phyloP scores from a whole-genome alignment of 2,329 filamentous ascomycete species.

The Diaporthe sp. region DNA sequence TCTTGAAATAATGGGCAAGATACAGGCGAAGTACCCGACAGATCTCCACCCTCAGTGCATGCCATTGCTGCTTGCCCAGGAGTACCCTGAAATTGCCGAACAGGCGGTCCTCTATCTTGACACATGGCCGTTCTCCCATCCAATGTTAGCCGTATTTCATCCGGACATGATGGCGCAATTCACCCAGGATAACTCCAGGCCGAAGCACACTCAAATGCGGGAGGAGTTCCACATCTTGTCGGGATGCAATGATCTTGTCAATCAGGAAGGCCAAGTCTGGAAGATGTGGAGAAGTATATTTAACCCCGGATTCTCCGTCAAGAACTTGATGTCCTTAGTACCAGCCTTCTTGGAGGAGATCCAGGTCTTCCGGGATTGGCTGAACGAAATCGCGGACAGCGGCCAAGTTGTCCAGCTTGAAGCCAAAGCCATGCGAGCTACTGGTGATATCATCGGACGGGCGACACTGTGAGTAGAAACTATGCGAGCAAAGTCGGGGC shows the following conservation, averaged over 20 bases:
- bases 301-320: constrained; percentile 51
- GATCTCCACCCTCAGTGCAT: constrained; percentile 42
- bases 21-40: constrained; percentile 42
- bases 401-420: constrained; percentile 26
- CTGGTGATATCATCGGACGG: constrained; percentile 41
- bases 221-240: constrained; percentile 44
- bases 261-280: constrained; percentile 51
- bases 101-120: constrained; percentile 49
- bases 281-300: constrained; percentile 48
- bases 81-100: constrained; percentile 44
- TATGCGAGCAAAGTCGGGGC: not conserved
- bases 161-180: constrained; percentile 51
- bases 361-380: constrained; percentile 28
- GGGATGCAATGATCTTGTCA: constrained; percentile 46
- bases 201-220: constrained; percentile 46
- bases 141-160: constrained; percentile 49
- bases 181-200: constrained; percentile 44
- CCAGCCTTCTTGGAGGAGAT: constrained; percentile 39
- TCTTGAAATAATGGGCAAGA: constrained; percentile 40
- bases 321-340: constrained; percentile 48
- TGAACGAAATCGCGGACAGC: constrained; percentile 2
- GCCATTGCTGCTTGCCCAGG: constrained; percentile 39
- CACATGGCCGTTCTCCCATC: constrained; percentile 48
- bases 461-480: constrained; percentile 41
- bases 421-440: constrained; percentile 16